Conservation (phyloP, 768 basidiomycete species). For the Suillus brevipes region DNA sequence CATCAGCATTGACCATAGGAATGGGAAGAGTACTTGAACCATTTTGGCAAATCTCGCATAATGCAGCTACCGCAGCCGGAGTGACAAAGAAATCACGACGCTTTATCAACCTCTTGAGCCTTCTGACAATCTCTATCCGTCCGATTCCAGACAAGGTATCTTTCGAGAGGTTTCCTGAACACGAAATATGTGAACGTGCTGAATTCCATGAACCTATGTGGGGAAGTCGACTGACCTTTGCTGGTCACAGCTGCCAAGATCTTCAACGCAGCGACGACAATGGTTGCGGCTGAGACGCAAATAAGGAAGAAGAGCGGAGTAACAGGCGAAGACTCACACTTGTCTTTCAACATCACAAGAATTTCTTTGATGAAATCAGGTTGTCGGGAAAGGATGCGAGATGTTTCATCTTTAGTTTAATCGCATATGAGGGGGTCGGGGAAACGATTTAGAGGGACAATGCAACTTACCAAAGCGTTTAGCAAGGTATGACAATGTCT, state of each 20-base stretch:
- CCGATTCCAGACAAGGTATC: conserved; percentile 14
- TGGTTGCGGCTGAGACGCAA: conserved; percentile 22
- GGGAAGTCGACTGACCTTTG: conserved; percentile 16
- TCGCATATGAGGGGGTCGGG: conserved; percentile 25
- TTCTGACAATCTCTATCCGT: conserved; percentile 9
- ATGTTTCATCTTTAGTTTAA: conserved; percentile 26
- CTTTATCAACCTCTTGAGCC: conserved; percentile 22
- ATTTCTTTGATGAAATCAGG: neutral
- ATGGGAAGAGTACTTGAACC: conserved; percentile 11
- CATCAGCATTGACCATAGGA: conserved; percentile 4
- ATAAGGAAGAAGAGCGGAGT: neutral
- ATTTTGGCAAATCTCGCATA: conserved; percentile 25
- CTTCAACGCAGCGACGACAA: conserved; percentile 24
- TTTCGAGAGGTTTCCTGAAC: neutral
- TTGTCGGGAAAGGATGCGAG: neutral
- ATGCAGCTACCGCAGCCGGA: conserved; percentile 26
- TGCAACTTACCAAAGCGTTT: neutral
- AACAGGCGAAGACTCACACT: conserved; percentile 5
- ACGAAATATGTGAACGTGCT: neutral
- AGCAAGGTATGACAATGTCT: neutral
- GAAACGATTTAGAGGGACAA: conserved; percentile 8
- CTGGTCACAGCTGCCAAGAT: conserved; percentile 20
- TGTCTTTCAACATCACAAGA: conserved; percentile 15
- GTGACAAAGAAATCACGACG: conserved; percentile 32
- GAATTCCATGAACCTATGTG: neutral